Evolutionary conservation across 768 basidiomycete genomes (phyloP).

Genomic region (Russula sp.): DNA sequence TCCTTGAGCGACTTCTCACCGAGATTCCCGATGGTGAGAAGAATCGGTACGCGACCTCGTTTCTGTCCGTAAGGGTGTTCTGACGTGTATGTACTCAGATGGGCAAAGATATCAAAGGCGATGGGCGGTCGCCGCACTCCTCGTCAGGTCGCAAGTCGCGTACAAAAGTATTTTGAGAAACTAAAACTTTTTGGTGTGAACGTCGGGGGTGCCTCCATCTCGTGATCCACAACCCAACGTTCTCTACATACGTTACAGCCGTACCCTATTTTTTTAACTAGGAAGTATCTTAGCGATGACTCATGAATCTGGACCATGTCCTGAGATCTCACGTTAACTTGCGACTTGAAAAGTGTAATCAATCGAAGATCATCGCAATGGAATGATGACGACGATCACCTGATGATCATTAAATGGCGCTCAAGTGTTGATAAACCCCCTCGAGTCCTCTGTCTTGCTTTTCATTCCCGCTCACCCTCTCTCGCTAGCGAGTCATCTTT

Average conservation of each 20-base stretch:
- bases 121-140: slow-evolving; percentile 76
- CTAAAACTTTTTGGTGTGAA: slow-evolving; percentile 66
- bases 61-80: neutral
- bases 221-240: neutral
- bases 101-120: slow-evolving; percentile 75
- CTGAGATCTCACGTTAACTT: neutral
- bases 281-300: neutral
- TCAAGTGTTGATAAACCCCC: neutral
- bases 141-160: slow-evolving; percentile 81
- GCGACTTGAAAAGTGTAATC: neutral
- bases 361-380: too few relatives aligned
- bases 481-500: neutral
- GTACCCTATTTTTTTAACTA: neutral
- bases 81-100: slow-evolving; percentile 38
- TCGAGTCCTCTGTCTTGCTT: neutral
- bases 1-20: slow-evolving; percentile 66
- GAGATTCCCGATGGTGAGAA: slow-evolving; percentile 74
- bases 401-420: neutral
- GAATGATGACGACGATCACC: slow-evolving; percentile 7
- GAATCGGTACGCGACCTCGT: slow-evolving; percentile 47
- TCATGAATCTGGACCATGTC: neutral
- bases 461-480: neutral
- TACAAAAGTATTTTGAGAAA: slow-evolving; percentile 86
- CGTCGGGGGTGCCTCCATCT: slow-evolving; percentile 26
- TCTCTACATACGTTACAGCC: neutral